These are phyloP conservation scores for Lichtheimia ramosa DNA, from an alignment of 371 early-diverging fungal genomes.

Conservation along the genomic window DNA sequence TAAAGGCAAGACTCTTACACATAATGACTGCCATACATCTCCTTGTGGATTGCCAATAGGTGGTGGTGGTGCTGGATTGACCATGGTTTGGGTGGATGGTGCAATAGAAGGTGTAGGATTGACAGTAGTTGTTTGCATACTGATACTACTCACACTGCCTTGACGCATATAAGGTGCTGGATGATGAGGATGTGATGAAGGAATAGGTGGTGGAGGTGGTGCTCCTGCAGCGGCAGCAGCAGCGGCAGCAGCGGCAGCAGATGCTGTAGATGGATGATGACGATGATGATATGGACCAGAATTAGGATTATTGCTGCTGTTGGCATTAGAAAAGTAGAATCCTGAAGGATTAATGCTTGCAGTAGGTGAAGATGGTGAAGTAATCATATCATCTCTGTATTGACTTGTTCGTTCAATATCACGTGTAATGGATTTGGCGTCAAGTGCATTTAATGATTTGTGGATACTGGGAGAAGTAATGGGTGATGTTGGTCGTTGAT, in stretches of 20 bases:
- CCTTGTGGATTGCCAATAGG: constrained; percentile 24
- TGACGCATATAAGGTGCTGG: constrained; percentile 28
- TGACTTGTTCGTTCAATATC: constrained; percentile 53
- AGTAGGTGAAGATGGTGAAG: constrained; percentile 35
- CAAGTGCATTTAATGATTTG: constrained; percentile 57
- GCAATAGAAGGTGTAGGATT: neutral
- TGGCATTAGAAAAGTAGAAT: constrained; percentile 18
- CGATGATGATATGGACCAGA: neutral
- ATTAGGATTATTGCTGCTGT: neutral
- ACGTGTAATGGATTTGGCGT: constrained; percentile 62
- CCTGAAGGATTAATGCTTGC: constrained; percentile 12
- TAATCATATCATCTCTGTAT: constrained; percentile 28
- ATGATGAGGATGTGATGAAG: constrained; percentile 4
- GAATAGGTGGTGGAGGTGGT: constrained; percentile 3
- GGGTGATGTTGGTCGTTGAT: constrained; percentile 41
- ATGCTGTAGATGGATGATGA: constrained; percentile 10
- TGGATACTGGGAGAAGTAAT: constrained; percentile 45
- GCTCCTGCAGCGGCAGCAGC: neutral
- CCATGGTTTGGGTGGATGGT: neutral
- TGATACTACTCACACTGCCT: constrained; percentile 35
- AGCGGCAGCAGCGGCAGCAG: neutral
- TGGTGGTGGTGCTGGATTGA: neutral
- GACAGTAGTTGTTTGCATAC: neutral
- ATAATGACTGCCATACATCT: constrained; percentile 76
- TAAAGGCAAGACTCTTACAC: constrained; percentile 75